Base-by-base conservation (phyloP, 768 basidiomycete genomes). In the Ramaria sp. region DNA sequence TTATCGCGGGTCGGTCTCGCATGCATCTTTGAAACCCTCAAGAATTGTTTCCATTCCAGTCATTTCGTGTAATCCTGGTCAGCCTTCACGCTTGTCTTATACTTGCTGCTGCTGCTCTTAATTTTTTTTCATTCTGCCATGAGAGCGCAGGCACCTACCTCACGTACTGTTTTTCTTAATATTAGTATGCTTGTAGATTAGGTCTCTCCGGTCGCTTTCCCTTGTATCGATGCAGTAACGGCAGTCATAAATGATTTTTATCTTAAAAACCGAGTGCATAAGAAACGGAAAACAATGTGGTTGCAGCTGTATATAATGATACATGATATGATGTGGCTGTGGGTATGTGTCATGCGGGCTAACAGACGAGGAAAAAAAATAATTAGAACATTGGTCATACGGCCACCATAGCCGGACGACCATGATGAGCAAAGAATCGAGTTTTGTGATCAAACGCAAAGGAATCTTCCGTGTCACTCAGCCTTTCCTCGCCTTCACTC, bases 401-500 rank as follows among this genome's bases (percentile, higher is more conserved):
- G 25, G 13, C 48, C 48, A 34, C 34, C 48, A 36, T 50, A 6
- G 16, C 6, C n/a, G 34, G 13, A n/a, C 32, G 15, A 18, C 20
- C 28, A 34, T 4, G 32, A 4, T 13, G 24, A 22, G 30, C 53
- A 34, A 55, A 55, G 18, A 45, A 45, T 4, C 53, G 42, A 34
- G 43, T 45, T 18, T 55, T 55, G 22, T 43, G 42, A 48, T 55
- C 53, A 20, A 55, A 55, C 44, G 53, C 53, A 36, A 55, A 55
- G 15, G 53, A 55, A 30, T 55, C 53, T 37, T 55, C 53, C 8
- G 30, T 28, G 13, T 41, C 42, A 8, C 22, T 22, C 30, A n/a
- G 24, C 43, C 25, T 28, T 18, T 45, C 44, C 45, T 55, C 53
- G 20, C 28, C 28, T 32, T 37, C 34, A 7, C 34, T 50, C 48